Conservation (phyloP, 2,329 filamentous ascomycete species). For the Arthrobotrys musiformis region DNA sequence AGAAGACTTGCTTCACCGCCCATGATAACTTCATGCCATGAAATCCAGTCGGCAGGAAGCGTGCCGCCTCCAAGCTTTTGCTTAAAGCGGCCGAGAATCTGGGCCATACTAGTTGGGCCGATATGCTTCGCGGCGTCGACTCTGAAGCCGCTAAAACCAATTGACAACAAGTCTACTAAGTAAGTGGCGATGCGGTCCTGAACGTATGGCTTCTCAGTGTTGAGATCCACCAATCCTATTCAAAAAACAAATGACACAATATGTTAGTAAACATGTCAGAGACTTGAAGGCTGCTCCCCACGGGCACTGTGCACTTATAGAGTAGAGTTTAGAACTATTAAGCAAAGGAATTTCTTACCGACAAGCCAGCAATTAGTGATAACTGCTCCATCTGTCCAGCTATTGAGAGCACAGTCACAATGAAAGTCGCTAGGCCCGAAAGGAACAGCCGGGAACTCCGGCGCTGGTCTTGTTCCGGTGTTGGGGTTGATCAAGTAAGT, state of each 20-base stretch:
- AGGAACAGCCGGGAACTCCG: conserved; percentile 60
- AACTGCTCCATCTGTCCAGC: conserved; percentile 60
- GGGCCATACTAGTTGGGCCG: conserved; percentile 58
- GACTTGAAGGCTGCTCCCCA: background rate
- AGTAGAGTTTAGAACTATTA: background rate
- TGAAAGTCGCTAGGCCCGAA: conserved; percentile 61
- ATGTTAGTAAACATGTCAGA: background rate
- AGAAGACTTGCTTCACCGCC: conserved; percentile 59
- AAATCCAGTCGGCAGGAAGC: conserved; percentile 59
- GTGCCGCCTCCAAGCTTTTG: conserved; percentile 59
- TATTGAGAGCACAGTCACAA: conserved; percentile 59
- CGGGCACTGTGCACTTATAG: background rate
- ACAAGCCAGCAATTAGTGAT: conserved; percentile 60
- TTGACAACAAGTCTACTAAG: conserved; percentile 59
- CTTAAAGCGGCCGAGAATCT: conserved; percentile 59
- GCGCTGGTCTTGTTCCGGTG: conserved; percentile 59
- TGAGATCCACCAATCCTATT: conserved; percentile 58
- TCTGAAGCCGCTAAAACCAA: conserved; percentile 60
- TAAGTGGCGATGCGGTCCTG: conserved; percentile 60
- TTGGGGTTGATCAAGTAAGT: conserved; percentile 60
- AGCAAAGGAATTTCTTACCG: conserved; percentile 3
- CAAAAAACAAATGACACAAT: background rate
- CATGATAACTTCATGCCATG: conserved; percentile 60
- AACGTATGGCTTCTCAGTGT: conserved; percentile 60
- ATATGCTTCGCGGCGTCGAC: conserved; percentile 61